These are phyloP conservation scores for Trypanosoma platydactyli DNA, from an alignment of 208 protist species.

Conservation along the genomic window DNA sequence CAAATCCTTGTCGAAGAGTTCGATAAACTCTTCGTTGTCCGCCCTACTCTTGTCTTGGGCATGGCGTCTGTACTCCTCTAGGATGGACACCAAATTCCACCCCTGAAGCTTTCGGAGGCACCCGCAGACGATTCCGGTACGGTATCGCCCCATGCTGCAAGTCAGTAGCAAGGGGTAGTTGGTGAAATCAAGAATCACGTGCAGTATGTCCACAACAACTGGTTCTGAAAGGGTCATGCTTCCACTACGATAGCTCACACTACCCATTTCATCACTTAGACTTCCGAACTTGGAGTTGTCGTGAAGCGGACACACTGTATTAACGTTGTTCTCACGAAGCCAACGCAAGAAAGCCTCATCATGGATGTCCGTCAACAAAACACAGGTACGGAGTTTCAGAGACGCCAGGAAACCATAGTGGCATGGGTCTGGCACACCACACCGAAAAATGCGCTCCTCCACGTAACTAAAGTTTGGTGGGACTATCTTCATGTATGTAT, in stretches of 20 bases:
- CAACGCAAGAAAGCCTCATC: conserved; percentile 92
- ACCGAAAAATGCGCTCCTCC: conserved; percentile 96
- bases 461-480: conserved; percentile 97
- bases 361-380: conserved; percentile 94
- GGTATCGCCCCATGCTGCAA: conserved; percentile 95
- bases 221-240: conserved; percentile 86
- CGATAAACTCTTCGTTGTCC: conserved; percentile 99
- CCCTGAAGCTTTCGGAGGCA: conserved; percentile 97
- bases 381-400: conserved; percentile 94
- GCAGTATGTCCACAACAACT: conserved; percentile 91
- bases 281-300: conserved; percentile 26
- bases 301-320: conserved; percentile 68
- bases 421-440: conserved; percentile 93
- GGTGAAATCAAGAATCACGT: conserved; percentile 92
- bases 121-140: conserved; percentile 97
- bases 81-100: conserved; percentile 98
- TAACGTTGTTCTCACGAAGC: conserved; percentile 92
- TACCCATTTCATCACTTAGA: conserved; percentile 22
- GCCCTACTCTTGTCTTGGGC: conserved; percentile 92
- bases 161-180: conserved; percentile 97
- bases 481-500: conserved; percentile 75
- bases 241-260: conserved; percentile 26
- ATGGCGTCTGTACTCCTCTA: conserved; percentile 97
- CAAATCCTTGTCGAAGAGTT: conserved; percentile 98
- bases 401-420: conserved; percentile 97